Evolutionary conservation across 2,329 filamentous ascomycete genomes (phyloP), one percentile per base, ranked within the genome.

Genomic region (Phaeoacremonium minimum): DNA sequence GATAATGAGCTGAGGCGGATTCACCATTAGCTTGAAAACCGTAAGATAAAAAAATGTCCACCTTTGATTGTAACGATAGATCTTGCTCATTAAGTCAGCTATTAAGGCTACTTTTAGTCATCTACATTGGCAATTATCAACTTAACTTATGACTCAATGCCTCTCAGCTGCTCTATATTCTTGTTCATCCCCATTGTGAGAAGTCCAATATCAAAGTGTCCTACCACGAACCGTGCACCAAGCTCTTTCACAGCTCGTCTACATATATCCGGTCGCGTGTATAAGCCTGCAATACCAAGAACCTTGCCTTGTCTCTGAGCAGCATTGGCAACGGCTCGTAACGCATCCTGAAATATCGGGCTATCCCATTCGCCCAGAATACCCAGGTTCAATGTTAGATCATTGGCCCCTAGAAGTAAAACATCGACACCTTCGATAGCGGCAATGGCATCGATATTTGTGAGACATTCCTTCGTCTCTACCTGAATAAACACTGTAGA

Each of bases 291-390:
- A 32, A 60, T 48, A 6, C 57, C 58, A 8, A 61, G 45, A 9
- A 45, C 51, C 44, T 61, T 61, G 14, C 57, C 58, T 3, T 44
- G 45, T 43, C 51, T 57, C 12, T 46, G 51, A 15, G 52, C 56
- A n/a, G 59, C 58, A 7, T 42, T 33, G 12, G 57, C 53, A 5
- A 53, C 50, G 46, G 52, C 39, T 26, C 50, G 34, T 29, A 54
- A 57, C 8, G 44, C 17, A 3, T 34, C 32, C 5, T 16, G 16
- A 18, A 39, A 15, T 4, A 28, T 13, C 5, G 50, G 44, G 38
- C 57, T 54, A 26, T 65, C 60, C 36, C 60, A 65, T 30, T 63
- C 46, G 3, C 63, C 63, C 0, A 61, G 60, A 18, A 64, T 61
- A 4, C 61, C 62, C 45, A 67, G 48, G 28, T 66, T 62, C 2